Percentiles rank a stretch among this genome's conserved stretches.
phyloP scores from a whole-genome alignment of 208 protist genomes.

The Wallacemonas rigidus region DNA sequence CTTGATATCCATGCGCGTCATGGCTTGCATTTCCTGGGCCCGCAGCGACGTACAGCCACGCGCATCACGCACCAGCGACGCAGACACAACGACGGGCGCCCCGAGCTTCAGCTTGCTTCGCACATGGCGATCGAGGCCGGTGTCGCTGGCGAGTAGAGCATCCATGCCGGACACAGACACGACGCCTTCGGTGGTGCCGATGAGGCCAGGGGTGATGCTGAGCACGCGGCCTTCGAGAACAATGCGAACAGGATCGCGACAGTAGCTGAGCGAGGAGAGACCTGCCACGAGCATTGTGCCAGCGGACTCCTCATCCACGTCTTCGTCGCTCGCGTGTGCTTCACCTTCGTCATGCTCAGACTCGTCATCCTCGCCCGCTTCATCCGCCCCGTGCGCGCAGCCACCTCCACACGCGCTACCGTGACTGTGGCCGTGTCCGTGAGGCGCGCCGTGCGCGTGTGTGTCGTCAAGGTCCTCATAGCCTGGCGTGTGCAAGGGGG shows the following conservation, averaged over 20 bases:
- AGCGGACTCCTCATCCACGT: conserved; percentile 17
- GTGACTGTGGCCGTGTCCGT: conserved; percentile 14
- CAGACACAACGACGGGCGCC: conserved; percentile 29
- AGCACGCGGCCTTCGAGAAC: conserved; percentile 73
- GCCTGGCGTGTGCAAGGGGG: conserved; percentile 61
- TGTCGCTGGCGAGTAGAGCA: conserved; percentile 28
- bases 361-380: conserved; percentile 25
- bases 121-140: conserved; percentile 18
- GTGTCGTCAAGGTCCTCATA: conserved; percentile 33
- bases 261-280: conserved; percentile 49
- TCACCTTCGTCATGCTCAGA: conserved; percentile 31
- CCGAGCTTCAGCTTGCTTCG: conserved; percentile 21
- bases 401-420: neutral
- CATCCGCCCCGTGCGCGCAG: conserved; percentile 16
- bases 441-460: neutral
- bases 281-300: conserved; percentile 38
- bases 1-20: conserved; percentile 58
- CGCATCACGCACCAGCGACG: conserved; percentile 39
- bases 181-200: conserved; percentile 76
- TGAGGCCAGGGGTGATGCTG: conserved; percentile 32
- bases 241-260: conserved; percentile 46
- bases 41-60: conserved; percentile 49
- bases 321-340: conserved; percentile 20
- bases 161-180: conserved; percentile 47
- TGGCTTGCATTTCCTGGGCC: conserved; percentile 37